phyloP scores from a whole-genome alignment of 1,284 basidiomycete genomes.

The Apiotrichum gamsii region DNA sequence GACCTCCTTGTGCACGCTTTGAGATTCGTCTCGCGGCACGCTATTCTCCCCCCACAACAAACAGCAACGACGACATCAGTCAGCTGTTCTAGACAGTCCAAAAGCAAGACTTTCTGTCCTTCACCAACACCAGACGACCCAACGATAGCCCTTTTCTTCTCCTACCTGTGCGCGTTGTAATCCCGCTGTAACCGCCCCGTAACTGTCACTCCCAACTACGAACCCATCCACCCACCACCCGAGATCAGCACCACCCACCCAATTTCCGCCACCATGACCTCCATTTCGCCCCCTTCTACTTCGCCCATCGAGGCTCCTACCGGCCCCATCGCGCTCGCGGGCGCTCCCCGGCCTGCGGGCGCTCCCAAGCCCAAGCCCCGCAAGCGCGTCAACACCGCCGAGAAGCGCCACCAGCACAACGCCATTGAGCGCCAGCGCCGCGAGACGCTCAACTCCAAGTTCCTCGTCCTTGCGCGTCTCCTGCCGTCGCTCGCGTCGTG shows the following conservation, averaged over 20 bases:
- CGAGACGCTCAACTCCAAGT: slow-evolving; percentile 83
- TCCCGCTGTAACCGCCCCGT: background rate
- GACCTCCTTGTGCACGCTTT: slow-evolving; percentile 48
- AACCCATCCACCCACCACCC: background rate
- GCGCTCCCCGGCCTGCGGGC: slow-evolving; percentile 18
- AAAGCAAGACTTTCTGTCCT: background rate
- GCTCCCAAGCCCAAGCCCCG: slow-evolving; percentile 58
- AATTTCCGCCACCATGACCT: slow-evolving; percentile 15
- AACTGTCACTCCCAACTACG: slow-evolving; percentile 1
- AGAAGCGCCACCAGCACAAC: slow-evolving; percentile 87
- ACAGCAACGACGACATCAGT: too few relatives aligned
- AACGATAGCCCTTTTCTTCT: background rate
- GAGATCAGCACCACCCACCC: background rate
- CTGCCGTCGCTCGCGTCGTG: slow-evolving; percentile 82
- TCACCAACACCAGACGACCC: background rate
- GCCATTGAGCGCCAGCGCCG: slow-evolving; percentile 85
- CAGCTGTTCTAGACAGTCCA: too few relatives aligned
- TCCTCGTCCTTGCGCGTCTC: slow-evolving; percentile 75
- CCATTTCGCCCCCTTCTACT: slow-evolving; percentile 27
- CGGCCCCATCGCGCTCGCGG: slow-evolving; percentile 15
- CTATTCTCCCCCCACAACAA: slow-evolving; percentile 28
- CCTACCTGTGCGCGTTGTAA: slow-evolving; percentile 2
- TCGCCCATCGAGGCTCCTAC: slow-evolving; percentile 22
- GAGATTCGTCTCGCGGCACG: slow-evolving; percentile 46
- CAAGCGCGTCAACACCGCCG: slow-evolving; percentile 79